Conservation (phyloP, 345 rosid species). For the Eucalyptus curtisii region DNA sequence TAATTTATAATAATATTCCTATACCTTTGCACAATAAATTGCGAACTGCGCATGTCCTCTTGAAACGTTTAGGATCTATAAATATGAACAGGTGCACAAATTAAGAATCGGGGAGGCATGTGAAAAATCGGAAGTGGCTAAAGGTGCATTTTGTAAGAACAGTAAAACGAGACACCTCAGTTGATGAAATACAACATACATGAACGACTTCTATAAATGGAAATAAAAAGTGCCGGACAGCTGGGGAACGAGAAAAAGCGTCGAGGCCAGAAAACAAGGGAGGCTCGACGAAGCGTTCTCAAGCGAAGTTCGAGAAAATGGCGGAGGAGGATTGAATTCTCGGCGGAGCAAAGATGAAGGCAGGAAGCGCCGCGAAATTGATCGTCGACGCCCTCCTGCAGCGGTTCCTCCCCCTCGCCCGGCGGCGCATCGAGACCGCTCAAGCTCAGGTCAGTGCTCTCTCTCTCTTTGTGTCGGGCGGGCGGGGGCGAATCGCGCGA, state of each 20-base stretch:
- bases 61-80: not conserved
- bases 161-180: not conserved
- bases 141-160: not conserved
- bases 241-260: not conserved
- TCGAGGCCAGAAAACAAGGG: not conserved
- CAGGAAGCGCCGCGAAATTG: conserved; percentile 90
- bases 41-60: not conserved
- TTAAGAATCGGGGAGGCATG: not conserved
- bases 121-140: not conserved
- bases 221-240: not conserved
- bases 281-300: not conserved
- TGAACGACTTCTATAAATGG: not conserved
- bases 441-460: conserved; percentile 69
- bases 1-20: fast-evolving
- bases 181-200: not conserved
- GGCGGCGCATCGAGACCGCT: conserved; percentile 97
- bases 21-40: not conserved
- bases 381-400: conserved; percentile 94
- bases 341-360: conserved; percentile 39
- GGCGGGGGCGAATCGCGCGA: not conserved
- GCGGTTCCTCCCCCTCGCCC: conserved; percentile 90
- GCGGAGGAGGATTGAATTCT: not conserved
- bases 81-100: not conserved
- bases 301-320: not conserved
- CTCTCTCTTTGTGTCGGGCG: not conserved